phyloP scores from a whole-genome alignment of 495 filamentous ascomycete species.

The Penicillium mononematosum region DNA sequence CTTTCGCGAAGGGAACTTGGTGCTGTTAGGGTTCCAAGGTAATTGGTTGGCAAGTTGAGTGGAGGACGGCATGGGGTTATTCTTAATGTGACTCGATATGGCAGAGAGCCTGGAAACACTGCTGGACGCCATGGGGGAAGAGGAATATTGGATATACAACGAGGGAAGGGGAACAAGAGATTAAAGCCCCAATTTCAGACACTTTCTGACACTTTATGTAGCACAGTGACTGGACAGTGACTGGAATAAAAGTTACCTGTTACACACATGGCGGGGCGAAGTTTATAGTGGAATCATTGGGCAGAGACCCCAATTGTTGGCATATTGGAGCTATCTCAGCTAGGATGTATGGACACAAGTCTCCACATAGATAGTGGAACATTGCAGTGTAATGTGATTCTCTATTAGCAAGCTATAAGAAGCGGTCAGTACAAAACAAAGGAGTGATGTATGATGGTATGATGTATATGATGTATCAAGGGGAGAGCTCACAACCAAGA shows the following conservation, averaged over 20 bases:
- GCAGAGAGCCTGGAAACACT: slow-evolving; percentile 12
- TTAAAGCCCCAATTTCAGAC: neutral
- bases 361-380: neutral
- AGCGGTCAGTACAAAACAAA: too few relatives aligned
- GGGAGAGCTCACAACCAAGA: too few relatives aligned
- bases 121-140: slow-evolving; percentile 11
- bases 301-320: neutral
- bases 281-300: neutral
- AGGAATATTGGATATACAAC: neutral
- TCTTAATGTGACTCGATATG: slow-evolving; percentile 12
- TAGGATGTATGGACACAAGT: neutral
- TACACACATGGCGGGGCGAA: neutral
- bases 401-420: neutral
- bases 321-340: neutral
- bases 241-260: neutral
- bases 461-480: too few relatives aligned
- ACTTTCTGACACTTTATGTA: neutral
- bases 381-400: neutral
- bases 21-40: slow-evolving; percentile 55
- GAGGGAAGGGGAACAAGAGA: neutral
- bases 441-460: too few relatives aligned
- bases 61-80: slow-evolving; percentile 9
- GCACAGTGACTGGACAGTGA: neutral
- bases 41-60: slow-evolving; percentile 34
- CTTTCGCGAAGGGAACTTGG: slow-evolving; percentile 51